Percentiles rank a stretch among this genome's conserved stretches.
Conservation (phyloP, 805 yeast genomes). For the Spathaspora girioi region DNA sequence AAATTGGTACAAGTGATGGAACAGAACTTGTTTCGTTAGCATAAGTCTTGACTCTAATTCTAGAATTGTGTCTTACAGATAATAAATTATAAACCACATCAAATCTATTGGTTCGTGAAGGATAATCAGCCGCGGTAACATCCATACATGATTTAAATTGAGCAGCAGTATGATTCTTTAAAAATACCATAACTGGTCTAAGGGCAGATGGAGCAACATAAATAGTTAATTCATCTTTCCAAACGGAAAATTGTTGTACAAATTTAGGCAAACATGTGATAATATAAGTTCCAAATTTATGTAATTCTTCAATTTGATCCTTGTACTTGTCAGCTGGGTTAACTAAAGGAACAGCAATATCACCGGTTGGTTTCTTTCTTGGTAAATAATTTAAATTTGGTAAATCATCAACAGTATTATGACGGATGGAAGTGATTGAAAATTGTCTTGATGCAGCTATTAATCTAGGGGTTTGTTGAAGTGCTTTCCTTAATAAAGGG, state of each 20-base stretch:
- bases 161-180: conserved; percentile 74
- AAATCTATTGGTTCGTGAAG: conserved; percentile 77
- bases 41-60: conserved; percentile 85
- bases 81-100: conserved; percentile 83
- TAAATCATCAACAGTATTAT: conserved; percentile 19
- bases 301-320: conserved; percentile 66
- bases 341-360: conserved; percentile 46
- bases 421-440: conserved; percentile 1
- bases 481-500: not conserved
- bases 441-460: not conserved
- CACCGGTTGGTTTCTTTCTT: conserved; percentile 28
- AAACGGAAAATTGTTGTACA: conserved; percentile 79
- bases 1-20: conserved; percentile 71
- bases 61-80: conserved; percentile 77
- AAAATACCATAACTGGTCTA: conserved; percentile 64
- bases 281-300: conserved; percentile 75
- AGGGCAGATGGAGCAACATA: conserved; percentile 75
- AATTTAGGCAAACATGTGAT: conserved; percentile 77
- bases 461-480: not conserved
- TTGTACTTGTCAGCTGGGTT: conserved; percentile 77
- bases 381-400: conserved; percentile 34
- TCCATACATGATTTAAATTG: conserved; percentile 79
- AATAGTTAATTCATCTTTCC: conserved; percentile 84
- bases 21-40: conserved; percentile 81
- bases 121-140: conserved; percentile 84